Evolutionary conservation across 2,329 filamentous ascomycete species (phyloP).

Genomic region (Penicillium thymicola): DNA sequence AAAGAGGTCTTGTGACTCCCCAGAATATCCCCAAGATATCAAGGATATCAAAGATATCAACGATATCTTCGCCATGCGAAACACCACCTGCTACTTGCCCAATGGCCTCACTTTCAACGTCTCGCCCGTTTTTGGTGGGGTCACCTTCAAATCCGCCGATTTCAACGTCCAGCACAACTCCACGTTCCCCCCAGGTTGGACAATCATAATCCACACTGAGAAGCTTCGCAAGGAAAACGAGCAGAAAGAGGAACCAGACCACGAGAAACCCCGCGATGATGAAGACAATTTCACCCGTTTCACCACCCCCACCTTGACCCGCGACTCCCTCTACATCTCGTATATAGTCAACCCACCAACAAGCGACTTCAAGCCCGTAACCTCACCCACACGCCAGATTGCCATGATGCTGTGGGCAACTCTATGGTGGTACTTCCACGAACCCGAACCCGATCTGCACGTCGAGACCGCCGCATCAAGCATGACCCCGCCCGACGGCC

Average conservation of each 20-base stretch:
- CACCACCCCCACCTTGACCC: slow-evolving; percentile 68
- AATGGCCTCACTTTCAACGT: slow-evolving; percentile 84
- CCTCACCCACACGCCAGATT: slow-evolving; percentile 80
- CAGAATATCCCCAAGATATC: neutral
- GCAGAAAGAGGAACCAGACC: slow-evolving; percentile 12
- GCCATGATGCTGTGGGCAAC: slow-evolving; percentile 97
- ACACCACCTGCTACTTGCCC: slow-evolving; percentile 59
- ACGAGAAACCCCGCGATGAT: slow-evolving; percentile 17
- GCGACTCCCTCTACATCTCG: slow-evolving; percentile 85
- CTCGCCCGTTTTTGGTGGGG: slow-evolving; percentile 82
- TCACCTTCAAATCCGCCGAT: slow-evolving; percentile 83
- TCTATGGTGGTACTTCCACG: slow-evolving; percentile 96
- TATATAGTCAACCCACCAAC: slow-evolving; percentile 81
- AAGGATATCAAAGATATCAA: no score
- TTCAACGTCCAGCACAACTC: slow-evolving; percentile 61
- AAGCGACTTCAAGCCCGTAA: slow-evolving; percentile 73
- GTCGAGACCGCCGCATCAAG: slow-evolving; percentile 62
- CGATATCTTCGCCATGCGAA: slow-evolving; percentile 22
- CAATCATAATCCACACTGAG: slow-evolving; percentile 76
- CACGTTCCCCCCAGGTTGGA: slow-evolving; percentile 77
- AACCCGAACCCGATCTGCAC: slow-evolving; percentile 66
- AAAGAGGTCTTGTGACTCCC: neutral
- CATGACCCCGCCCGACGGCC: slow-evolving; percentile 64
- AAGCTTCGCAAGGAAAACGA: slow-evolving; percentile 31
- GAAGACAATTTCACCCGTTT: slow-evolving; percentile 52